Conservation (phyloP, 805 yeast species). For the Saccharomycopsis sp. region DNA sequence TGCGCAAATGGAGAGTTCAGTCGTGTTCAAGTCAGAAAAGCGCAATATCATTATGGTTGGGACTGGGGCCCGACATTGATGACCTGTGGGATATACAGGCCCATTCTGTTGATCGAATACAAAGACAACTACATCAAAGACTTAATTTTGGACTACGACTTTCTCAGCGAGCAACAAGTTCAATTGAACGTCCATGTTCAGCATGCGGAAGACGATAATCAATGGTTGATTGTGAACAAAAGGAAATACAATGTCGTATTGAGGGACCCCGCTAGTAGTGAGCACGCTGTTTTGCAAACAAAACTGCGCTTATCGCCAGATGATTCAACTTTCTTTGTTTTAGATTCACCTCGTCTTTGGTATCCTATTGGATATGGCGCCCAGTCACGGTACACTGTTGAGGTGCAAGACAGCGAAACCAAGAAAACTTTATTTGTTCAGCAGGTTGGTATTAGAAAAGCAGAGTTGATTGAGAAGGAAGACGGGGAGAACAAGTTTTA, state of each 20-base stretch:
- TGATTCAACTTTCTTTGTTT: constrained; percentile 2
- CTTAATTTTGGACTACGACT: constrained; percentile 12
- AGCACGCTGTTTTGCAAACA: background rate
- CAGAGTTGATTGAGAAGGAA: constrained; percentile 31
- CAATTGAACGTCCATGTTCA: constrained; percentile 5
- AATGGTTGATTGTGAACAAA: background rate
- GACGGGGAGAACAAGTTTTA: constrained; percentile 29
- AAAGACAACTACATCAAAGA: constrained; percentile 22
- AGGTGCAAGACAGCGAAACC: constrained; percentile 16
- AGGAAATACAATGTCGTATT: background rate
- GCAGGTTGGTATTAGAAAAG: constrained; percentile 27
- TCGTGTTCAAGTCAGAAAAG: constrained; percentile 39
- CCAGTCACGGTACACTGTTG: constrained; percentile 29
- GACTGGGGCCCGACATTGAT: constrained; percentile 40
- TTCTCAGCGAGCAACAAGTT: constrained; percentile 6
- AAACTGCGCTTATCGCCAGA: background rate
- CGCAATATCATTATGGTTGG: constrained; percentile 50
- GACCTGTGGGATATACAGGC: constrained; percentile 38
- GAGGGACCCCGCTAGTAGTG: background rate
- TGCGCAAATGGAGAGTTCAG: constrained; percentile 31
- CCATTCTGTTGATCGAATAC: constrained; percentile 27
- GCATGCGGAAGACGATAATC: background rate
- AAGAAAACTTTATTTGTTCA: too few species aligned
- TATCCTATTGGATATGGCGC: constrained; percentile 33
- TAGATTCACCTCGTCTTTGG: constrained; percentile 32